Conservation (phyloP, 768 basidiomycete genomes). For the Agrocybe praecox region DNA sequence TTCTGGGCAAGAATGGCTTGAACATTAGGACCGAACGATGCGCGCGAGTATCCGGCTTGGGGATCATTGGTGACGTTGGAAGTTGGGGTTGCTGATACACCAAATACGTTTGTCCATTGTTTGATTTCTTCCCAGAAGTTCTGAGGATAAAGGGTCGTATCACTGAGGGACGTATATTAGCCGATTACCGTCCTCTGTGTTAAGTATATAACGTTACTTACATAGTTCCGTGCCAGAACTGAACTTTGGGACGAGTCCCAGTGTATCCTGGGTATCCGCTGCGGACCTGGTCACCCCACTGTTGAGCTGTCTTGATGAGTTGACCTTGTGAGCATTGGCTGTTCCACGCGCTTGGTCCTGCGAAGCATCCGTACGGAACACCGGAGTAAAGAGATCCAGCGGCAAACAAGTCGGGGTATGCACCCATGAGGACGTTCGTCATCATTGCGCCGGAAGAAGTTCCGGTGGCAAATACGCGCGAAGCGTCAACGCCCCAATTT, state of each 20-base stretch:
- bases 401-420: slow-evolving; percentile 55
- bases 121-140: slow-evolving; percentile 59
- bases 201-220: slow-evolving; percentile 13
- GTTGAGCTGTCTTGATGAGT: slow-evolving; percentile 41
- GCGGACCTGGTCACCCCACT: slow-evolving; percentile 53
- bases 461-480: slow-evolving; percentile 53
- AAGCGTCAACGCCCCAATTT: slow-evolving; percentile 46
- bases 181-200: neutral
- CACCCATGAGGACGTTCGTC: slow-evolving; percentile 56
- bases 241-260: slow-evolving; percentile 52
- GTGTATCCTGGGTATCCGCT: slow-evolving; percentile 55
- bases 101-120: slow-evolving; percentile 60
- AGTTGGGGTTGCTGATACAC: slow-evolving; percentile 44
- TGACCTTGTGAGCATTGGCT: slow-evolving; percentile 46
- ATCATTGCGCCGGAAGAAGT: slow-evolving; percentile 61
- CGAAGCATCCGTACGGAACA: slow-evolving; percentile 56
- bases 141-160: slow-evolving; percentile 51
- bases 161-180: slow-evolving; percentile 28
- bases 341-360: slow-evolving; percentile 46
- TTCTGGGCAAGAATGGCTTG: slow-evolving; percentile 49
- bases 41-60: slow-evolving; percentile 45
- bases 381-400: slow-evolving; percentile 54
- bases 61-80: slow-evolving; percentile 44
- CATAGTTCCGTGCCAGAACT: slow-evolving; percentile 59
- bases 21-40: slow-evolving; percentile 50